Conservation (phyloP, 208 protist genomes). For the Acanthamoeba royreba region DNA sequence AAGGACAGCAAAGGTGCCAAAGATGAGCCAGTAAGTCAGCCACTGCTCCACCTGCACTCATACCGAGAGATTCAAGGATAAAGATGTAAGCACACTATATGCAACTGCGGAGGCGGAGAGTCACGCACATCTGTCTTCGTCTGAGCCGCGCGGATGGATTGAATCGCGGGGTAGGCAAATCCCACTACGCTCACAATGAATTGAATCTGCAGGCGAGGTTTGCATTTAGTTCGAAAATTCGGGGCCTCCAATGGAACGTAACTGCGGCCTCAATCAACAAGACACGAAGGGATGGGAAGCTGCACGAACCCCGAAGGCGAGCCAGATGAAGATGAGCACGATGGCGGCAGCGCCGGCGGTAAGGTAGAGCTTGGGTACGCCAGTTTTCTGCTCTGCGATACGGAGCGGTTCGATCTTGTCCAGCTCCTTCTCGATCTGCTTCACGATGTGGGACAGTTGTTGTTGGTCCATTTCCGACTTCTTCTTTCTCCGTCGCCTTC, state of each 20-base stretch:
- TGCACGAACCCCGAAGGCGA: neutral
- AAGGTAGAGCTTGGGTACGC: neutral
- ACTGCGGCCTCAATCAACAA: neutral
- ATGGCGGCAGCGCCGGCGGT: neutral
- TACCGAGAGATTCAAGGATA: neutral
- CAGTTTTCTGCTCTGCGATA: neutral
- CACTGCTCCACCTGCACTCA: neutral
- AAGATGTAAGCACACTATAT: neutral
- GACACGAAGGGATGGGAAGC: neutral
- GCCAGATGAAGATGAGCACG: neutral
- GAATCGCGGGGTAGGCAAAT: neutral
- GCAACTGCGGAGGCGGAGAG: neutral
- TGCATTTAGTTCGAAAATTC: neutral
- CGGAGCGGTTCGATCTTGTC: neutral
- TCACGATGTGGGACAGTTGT: neutral
- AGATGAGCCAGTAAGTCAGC: slow-evolving; percentile 17
- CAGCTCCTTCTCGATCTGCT: slow-evolving; percentile 16
- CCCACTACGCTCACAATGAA: neutral
- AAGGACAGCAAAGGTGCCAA: neutral
- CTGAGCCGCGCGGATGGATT: neutral
- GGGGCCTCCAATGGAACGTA: neutral
- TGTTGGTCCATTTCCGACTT: neutral
- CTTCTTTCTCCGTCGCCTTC: no score
- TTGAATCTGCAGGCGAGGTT: no score
- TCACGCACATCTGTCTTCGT: neutral